Conservation (phyloP, 2,329 filamentous ascomycete genomes). For the Nigrograna mackinnonii region DNA sequence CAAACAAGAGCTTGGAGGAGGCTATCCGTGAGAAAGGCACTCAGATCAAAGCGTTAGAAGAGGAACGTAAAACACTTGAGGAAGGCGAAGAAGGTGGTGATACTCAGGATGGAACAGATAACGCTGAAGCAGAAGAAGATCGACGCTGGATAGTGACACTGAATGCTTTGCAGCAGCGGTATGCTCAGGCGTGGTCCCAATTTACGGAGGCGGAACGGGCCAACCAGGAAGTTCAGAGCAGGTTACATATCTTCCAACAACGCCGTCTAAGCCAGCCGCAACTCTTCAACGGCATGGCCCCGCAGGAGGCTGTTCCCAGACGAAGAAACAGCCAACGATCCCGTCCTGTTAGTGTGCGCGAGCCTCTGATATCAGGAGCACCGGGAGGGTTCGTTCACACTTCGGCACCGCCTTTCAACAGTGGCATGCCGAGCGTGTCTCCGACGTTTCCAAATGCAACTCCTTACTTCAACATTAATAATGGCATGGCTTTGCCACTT, state of each 20-base stretch:
- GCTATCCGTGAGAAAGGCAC: conserved; percentile 73
- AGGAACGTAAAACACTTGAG: conserved; percentile 62
- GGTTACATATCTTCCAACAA: conserved; percentile 44
- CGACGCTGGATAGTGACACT: conserved; percentile 61
- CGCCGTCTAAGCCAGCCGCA: conserved; percentile 44
- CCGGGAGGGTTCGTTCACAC: conserved; percentile 38
- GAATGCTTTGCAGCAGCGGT: conserved; percentile 57
- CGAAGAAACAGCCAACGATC: conserved; percentile 46
- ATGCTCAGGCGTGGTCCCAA: conserved; percentile 40
- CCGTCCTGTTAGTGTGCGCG: conserved; percentile 43
- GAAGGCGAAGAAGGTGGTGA: conserved; percentile 46
- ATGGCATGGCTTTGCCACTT: conserved; percentile 62
- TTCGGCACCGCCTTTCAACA: conserved; percentile 51
- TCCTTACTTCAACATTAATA: conserved; percentile 60
- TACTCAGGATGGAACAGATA: conserved; percentile 44
- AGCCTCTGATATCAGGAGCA: conserved; percentile 30
- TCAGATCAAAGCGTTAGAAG: conserved; percentile 74
- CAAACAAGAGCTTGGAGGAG: conserved; percentile 68
- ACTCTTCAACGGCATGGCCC: conserved; percentile 34
- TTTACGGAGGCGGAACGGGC: conserved; percentile 41
- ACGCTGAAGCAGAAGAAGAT: conserved; percentile 49
- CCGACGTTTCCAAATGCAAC: conserved; percentile 56
- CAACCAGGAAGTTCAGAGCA: conserved; percentile 43
- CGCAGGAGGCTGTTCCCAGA: conserved; percentile 32
- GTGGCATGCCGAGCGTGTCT: conserved; percentile 50